Conservation (phyloP, 2,329 filamentous ascomycete species). For the Raffaelea albimanens region DNA sequence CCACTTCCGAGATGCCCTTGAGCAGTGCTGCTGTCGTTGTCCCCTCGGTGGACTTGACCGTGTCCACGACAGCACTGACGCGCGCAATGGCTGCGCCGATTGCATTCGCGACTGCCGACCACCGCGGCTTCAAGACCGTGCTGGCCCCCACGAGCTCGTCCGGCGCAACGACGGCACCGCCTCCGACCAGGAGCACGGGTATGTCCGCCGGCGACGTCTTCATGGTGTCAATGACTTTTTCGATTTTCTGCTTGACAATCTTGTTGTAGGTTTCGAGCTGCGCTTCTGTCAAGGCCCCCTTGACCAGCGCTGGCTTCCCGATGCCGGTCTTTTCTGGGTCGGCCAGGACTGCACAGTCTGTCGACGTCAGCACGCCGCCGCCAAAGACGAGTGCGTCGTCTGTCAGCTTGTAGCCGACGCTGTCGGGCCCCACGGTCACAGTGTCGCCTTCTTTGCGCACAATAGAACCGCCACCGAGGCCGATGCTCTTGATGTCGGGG, state of each 20-base stretch:
- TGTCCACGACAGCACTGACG: conserved; percentile 45
- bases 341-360: conserved; percentile 38
- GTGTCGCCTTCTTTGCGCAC: conserved; percentile 34
- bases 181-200: conserved; percentile 53
- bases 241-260: conserved; percentile 40
- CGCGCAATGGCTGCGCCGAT: conserved; percentile 55
- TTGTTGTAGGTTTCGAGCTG: conserved; percentile 27
- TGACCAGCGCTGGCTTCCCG: conserved; percentile 26
- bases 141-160: conserved; percentile 45
- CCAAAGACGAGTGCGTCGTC: conserved; percentile 47
- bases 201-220: conserved; percentile 52
- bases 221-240: conserved; percentile 49
- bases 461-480: conserved; percentile 49
- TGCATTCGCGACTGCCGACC: conserved; percentile 53
- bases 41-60: conserved; percentile 36
- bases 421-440: conserved; percentile 16
- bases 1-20: conserved; percentile 27
- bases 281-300: conserved; percentile 18
- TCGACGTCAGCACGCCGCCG: conserved; percentile 47
- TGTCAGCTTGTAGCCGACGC: conserved; percentile 30
- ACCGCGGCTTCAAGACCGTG: conserved; percentile 44
- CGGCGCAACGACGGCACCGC: conserved; percentile 50
- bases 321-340: conserved; percentile 27
- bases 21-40: conserved; percentile 27
- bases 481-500: conserved; percentile 50